Percentiles rank a stretch among this genome's conserved stretches.
Conservation (phyloP, 257 asterid genomes). For the Striga asiatica region DNA sequence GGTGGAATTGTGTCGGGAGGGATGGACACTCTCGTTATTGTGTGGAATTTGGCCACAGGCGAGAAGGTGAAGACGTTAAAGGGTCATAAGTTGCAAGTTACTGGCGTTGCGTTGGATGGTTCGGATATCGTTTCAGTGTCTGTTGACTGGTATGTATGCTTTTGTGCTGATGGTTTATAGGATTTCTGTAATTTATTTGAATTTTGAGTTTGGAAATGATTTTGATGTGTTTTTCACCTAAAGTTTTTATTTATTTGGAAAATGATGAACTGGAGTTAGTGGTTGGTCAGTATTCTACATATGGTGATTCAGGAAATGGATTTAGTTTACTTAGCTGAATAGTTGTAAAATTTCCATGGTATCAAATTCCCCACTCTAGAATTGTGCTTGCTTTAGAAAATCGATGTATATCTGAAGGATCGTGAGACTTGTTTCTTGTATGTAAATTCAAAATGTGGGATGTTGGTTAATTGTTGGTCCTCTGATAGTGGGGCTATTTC, state of each 20-base stretch:
- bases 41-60: constrained; percentile 84
- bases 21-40: constrained; percentile 74
- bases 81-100: constrained; percentile 78
- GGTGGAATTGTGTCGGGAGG: constrained; percentile 95
- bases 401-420: neutral
- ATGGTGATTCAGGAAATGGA: no score
- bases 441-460: no score
- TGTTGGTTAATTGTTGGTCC: neutral
- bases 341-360: neutral
- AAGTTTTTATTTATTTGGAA: no score
- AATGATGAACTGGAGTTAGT: no score
- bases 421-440: no score
- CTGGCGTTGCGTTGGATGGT: constrained; percentile 79
- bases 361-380: neutral
- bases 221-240: neutral
- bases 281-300: no score
- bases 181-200: no score
- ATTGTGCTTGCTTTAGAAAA: neutral
- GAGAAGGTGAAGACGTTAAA: constrained; percentile 56
- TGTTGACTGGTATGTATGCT: constrained; percentile 59
- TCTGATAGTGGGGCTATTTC: constrained; percentile 5
- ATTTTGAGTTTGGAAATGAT: no score
- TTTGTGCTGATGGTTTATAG: neutral
- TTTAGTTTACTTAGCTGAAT: no score
- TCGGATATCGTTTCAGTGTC: constrained; percentile 70